Base-by-base conservation (phyloP, 441 rosid species). In the Omphalea diandra region DNA sequence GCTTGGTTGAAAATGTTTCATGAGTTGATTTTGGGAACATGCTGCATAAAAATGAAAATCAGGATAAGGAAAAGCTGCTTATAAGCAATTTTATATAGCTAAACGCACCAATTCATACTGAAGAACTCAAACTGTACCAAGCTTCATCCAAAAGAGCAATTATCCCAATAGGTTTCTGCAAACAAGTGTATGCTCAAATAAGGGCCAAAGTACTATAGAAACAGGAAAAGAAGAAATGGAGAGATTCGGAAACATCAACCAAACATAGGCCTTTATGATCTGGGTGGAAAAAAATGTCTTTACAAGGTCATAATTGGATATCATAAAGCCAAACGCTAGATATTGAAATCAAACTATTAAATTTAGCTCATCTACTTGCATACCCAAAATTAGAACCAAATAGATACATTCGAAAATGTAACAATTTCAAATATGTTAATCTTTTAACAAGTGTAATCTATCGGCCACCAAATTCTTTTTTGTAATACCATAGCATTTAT, bases 131-230 rank as follows among this genome's bases (percentile, higher is more conserved):
- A n/a, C n/a, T n/a, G n/a, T n/a, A n/a, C n/a, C n/a, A n/a, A n/a
- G 98, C 97, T 86, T 94, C 98, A 75, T 94, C 98, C 84, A 94
- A 80, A 73, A 94, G 94, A 76, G 93, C 87, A 84, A 94, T 87
- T 50, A 94, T 84, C 79, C 98, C 97, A 78, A 91, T 90, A 50
- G 98, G 98, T 82, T 92, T 94, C 98, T 94, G 94, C 90, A 86
- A 79, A 74, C 73, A 65, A 59, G 68, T 32, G 27, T 31, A 64
- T 47, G 24, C 54, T 61, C 35, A 64, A 7, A 60, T 77, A 67
- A 79, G 77, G 59, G 47, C 65, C n/a, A 66, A 57, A 38, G 44
- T 29, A 73, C 66, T 40, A 75, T 52, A 52, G 38, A 22, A 74
- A 71, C 38, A 44, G 49, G 67, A 56, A 55, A 52, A 41, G 3